Base-by-base conservation (phyloP, 768 basidiomycete genomes). In the Leccinum arenicola region DNA sequence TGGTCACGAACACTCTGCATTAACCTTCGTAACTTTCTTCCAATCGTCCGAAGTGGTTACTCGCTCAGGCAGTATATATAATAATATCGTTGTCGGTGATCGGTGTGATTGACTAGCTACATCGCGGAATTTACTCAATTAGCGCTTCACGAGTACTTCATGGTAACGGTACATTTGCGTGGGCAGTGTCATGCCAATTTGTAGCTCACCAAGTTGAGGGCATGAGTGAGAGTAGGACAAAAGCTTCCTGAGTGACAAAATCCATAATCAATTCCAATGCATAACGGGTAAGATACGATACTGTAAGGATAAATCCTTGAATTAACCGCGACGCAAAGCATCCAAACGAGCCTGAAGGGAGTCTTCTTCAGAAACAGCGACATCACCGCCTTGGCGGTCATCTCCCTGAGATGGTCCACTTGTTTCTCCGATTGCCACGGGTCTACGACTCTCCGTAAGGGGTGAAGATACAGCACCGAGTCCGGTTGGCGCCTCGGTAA, bases 281-380 rank as follows among this genome's bases (percentile, higher is more conserved):
- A 40, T 21, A 47, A 52, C n/a, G 60, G 54, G 54, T 52, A 63
- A 54, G 52, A 52, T 52, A 50, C 31, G 52, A 52, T 52, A 50
- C 31, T 51, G 29, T 51, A 51, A 52, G 50, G 17, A 27, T 14
- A 47, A 45, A 21, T 43, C 29, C 11, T 19, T 12, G 54, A 38
- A 40, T 79, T 71, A 91, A 36, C 88, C 84, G 68, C 87, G 80
- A 61, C 93, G 82, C 55, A 98, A 78, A 36, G 95, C 93, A 75
- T 98, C 95, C 63, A 99, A 73, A 61, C 97, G 80, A 17, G 95
- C 93, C 75, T 98, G 97, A 55, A 99, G 80, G 40, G 91, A 92
- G 71, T 97, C 95, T 74, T 98, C 91, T 64, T 95, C 96, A 1
- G 87, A 80, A 62, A 77, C 69, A 36, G 75, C 77, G 35, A 71